Evolutionary conservation across 345 rosid genomes (phyloP).

Genomic region (Syzygium aqueum): DNA sequence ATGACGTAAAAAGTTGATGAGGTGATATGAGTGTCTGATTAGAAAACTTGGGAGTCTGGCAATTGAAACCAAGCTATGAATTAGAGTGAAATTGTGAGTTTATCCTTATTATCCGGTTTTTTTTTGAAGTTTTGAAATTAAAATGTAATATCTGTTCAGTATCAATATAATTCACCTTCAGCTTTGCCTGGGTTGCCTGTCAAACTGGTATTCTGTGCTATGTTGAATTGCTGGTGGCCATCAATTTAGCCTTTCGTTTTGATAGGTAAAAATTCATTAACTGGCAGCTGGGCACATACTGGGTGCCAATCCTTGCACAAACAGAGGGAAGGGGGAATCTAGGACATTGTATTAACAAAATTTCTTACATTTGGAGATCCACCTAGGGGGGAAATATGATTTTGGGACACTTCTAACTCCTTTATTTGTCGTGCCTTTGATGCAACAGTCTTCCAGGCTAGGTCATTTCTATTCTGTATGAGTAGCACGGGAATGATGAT

Average conservation of each 20-base stretch:
- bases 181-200: not conserved
- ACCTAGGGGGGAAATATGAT: not conserved
- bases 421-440: not conserved
- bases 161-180: not conserved
- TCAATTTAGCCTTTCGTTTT: not conserved
- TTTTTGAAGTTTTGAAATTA: not conserved
- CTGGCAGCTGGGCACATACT: not conserved
- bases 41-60: not conserved
- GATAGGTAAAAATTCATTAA: not conserved
- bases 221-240: not conserved
- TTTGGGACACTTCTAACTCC: not conserved
- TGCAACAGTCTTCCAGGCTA: not conserved
- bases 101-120: not conserved
- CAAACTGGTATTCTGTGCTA: not conserved
- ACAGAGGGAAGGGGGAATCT: not conserved
- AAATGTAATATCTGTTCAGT: not conserved
- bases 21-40: not conserved
- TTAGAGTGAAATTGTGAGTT: not conserved
- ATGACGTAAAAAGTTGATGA: not conserved
- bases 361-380: not conserved
- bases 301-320: not conserved
- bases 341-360: not conserved
- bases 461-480: not conserved
- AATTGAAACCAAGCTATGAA: not conserved
- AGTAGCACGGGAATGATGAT: not conserved